Evolutionary conservation across 768 basidiomycete genomes (phyloP).

Genomic region (Porphyrellus cyaneotinctus): DNA sequence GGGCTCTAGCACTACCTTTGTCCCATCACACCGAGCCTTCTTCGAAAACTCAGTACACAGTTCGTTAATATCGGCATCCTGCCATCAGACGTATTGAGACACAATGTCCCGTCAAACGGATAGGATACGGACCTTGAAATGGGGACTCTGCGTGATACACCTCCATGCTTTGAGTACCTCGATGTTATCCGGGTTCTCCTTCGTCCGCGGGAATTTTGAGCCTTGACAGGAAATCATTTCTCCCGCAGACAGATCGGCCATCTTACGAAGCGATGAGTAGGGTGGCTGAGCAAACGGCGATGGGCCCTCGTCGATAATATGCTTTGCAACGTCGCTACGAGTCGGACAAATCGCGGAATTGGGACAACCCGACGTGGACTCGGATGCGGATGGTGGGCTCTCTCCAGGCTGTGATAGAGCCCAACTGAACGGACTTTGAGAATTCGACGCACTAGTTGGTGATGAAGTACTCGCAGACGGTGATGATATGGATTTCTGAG

Average conservation of each 20-base stretch:
- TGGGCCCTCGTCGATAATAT: conserved; percentile 50
- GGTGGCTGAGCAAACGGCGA: conserved; percentile 49
- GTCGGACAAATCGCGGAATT: conserved; percentile 33
- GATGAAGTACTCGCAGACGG: conserved; percentile 22
- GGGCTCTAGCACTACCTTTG: conserved; percentile 71
- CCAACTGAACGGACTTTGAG: conserved; percentile 29
- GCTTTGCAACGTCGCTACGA: conserved; percentile 47
- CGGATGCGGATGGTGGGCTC: conserved; percentile 39
- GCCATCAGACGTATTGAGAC: conserved; percentile 2
- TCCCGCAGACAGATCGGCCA: conserved; percentile 41
- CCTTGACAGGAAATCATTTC: conserved; percentile 64
- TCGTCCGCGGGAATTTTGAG: conserved; percentile 63
- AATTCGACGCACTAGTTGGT: conserved; percentile 20
- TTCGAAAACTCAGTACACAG: conserved; percentile 74
- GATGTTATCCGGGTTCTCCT: conserved; percentile 67
- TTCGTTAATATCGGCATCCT: conserved; percentile 77
- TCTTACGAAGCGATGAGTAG: conserved; percentile 36
- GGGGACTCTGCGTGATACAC: conserved; percentile 67
- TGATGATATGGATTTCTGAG: conserved; percentile 18
- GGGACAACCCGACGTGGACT: conserved; percentile 23
- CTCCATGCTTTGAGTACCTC: conserved; percentile 79
- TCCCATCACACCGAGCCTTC: conserved; percentile 83
- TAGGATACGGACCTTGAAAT: conserved; percentile 59
- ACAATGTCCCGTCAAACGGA: background rate
- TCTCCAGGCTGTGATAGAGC: conserved; percentile 23